Conservation (phyloP, 140 eudicot genomes). For the Flaveria floridana region DNA sequence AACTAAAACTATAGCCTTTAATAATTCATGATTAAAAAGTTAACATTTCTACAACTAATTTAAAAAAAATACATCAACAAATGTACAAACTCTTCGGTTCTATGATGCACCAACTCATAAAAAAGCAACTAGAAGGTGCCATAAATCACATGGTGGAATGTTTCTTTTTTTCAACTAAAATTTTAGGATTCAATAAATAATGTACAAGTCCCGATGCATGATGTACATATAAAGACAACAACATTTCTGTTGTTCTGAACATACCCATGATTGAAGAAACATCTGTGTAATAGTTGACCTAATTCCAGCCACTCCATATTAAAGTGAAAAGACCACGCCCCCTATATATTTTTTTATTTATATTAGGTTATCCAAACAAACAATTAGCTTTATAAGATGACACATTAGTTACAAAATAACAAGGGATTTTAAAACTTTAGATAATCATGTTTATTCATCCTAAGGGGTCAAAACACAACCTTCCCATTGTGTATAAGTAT, state of each 20-base stretch:
- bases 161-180: conserved; percentile 12
- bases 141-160: conserved; percentile 35
- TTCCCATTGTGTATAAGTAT: conserved; percentile 32
- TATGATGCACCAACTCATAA: conserved; percentile 32
- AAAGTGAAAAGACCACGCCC: conserved; percentile 23
- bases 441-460: neutral
- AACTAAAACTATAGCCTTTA: neutral
- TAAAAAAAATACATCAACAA: conserved; percentile 4
- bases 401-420: neutral
- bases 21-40: neutral
- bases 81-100: conserved; percentile 8
- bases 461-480: conserved; percentile 20
- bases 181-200: conserved; percentile 7
- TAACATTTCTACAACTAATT: neutral
- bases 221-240: conserved; percentile 10
- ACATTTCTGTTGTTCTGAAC: neutral
- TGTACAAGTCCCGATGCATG: conserved; percentile 21
- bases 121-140: conserved; percentile 31
- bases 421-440: conserved; percentile 4
- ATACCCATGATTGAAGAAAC: conserved; percentile 15
- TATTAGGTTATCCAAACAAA: neutral
- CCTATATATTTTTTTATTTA: conserved; percentile 4
- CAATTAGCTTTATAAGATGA: neutral
- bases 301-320: conserved; percentile 39
- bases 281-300: conserved; percentile 39